Evolutionary conservation across 129 eudicot species (phyloP), one percentile per base, ranked within the genome.

Genomic region (Tagetes erecta): DNA sequence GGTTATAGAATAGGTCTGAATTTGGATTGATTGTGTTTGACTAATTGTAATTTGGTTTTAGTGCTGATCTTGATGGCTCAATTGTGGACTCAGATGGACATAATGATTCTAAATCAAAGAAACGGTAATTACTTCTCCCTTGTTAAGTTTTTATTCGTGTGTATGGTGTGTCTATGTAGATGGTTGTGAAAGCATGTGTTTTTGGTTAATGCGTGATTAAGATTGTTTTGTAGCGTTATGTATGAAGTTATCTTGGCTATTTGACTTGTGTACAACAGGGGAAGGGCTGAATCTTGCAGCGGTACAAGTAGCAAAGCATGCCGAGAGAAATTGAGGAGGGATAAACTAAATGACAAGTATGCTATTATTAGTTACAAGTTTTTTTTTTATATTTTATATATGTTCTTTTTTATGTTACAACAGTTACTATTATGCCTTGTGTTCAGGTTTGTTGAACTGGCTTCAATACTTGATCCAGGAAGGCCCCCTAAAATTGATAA

Each of bases 271-370:
- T 80, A 37, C 71, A 56, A 47, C 81, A 92, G 98, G 77, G 80
- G 81, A 68, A 90, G 98, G 69, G 58, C 87, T 69, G 98, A 90
- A 68, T 63, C 88, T 8, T 84, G 88, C 70, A 82, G 80, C 74
- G 77, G 85, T 66, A 80, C 98, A 72, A 89, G 90, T 74, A 84
- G 90, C 81, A 92, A 90, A 90, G 98, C 98, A 7, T 87, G 96
- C 83, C 84, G 98, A 59, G 98, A 92, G 78, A 92, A 92, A 83
- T 72, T 85, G 83, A 87, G 98, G 50, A 83, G 98, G 80, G 98
- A 89, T 76, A 87, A 80, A 72, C 90, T 92, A 12, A 92, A 90
- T 72, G 95, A 89, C 82, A 89, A 90, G 98, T 87, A 58, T 56
- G 76, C 40, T 13, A 4, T 70, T n/a, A 14, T 70, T 74, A 71